A percentile compares a stretch with the other conserved stretches of the same genome.
Evolutionary conservation across 1,139 yeast genomes (phyloP).

Genomic region (Pichia sp.): DNA sequence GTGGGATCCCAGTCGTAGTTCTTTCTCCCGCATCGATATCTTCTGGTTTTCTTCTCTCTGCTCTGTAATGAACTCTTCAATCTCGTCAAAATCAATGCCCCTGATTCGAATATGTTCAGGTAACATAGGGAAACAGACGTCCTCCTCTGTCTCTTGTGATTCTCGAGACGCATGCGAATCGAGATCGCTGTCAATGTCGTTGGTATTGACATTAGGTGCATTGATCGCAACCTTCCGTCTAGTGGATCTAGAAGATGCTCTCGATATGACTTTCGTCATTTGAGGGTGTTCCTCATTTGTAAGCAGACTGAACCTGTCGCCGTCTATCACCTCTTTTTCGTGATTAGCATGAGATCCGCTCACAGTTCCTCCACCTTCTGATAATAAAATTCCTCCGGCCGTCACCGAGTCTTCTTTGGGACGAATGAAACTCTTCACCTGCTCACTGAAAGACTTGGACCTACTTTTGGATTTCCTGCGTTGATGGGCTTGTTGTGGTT

Average conservation of each 20-base stretch:
- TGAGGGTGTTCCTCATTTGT: background rate
- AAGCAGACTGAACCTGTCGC: conserved; percentile 6
- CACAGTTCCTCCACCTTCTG: background rate
- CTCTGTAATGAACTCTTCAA: conserved; percentile 64
- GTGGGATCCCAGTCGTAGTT: conserved; percentile 13
- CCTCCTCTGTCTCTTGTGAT: conserved; percentile 88
- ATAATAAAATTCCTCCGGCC: conserved; percentile 20
- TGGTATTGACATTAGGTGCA: conserved; percentile 10
- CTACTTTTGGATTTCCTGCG: conserved; percentile 5
- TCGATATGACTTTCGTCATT: conserved; percentile 14
- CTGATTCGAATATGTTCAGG: conserved; percentile 61
- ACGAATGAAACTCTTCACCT: conserved; percentile 26
- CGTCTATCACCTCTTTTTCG: conserved; percentile 1
- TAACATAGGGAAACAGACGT: conserved; percentile 93
- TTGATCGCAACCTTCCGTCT: conserved; percentile 13
- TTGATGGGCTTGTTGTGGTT: too few relatives aligned
- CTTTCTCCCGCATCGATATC: conserved; percentile 23
- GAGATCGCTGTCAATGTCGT: conserved; percentile 46
- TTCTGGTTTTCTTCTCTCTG: conserved; percentile 26
- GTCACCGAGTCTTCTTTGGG: conserved; percentile 22
- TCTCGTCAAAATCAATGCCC: conserved; percentile 73
- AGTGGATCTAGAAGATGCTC: conserved; percentile 19
- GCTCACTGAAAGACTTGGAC: conserved; percentile 30
- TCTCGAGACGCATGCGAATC: conserved; percentile 67
- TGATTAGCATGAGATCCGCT: background rate